Conservation (phyloP, 345 rosid genomes). For the Isatis tinctoria region DNA sequence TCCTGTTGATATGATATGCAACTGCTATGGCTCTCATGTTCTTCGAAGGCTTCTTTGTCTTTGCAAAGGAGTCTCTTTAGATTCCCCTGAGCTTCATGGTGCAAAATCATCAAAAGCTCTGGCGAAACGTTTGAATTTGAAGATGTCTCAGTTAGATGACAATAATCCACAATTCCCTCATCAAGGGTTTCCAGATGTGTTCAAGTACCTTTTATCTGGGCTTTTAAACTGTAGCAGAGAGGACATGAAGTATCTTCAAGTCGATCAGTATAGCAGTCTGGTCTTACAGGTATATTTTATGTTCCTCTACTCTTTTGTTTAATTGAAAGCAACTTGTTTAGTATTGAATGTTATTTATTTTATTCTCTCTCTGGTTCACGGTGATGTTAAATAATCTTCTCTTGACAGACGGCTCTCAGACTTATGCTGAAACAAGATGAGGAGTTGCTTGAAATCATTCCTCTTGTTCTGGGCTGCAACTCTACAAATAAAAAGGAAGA, state of each 20-base stretch:
- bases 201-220: slow-evolving; percentile 56
- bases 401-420: slow-evolving; percentile 71
- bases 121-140: slow-evolving; percentile 71
- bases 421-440: slow-evolving; percentile 58
- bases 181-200: slow-evolving; percentile 62
- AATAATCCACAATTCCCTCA: slow-evolving; percentile 34
- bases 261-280: slow-evolving; percentile 76
- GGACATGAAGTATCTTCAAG: slow-evolving; percentile 51
- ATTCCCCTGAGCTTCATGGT: slow-evolving; percentile 65
- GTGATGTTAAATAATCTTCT: slow-evolving; percentile 11
- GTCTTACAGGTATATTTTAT: slow-evolving; percentile 70
- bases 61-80: slow-evolving; percentile 75
- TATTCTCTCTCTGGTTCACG: neutral
- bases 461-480: slow-evolving; percentile 57
- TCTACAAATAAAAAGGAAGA: slow-evolving; percentile 35
- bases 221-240: slow-evolving; percentile 48
- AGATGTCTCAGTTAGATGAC: slow-evolving; percentile 35
- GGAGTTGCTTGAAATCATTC: slow-evolving; percentile 60
- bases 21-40: slow-evolving; percentile 92
- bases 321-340: neutral
- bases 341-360: slow-evolving; percentile 1
- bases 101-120: slow-evolving; percentile 55
- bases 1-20: slow-evolving; percentile 63
- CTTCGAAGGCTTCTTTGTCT: slow-evolving; percentile 89
- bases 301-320: neutral